phyloP scores from a whole-genome alignment of 305 asterid genomes.

The Fraxinus baroniana region DNA sequence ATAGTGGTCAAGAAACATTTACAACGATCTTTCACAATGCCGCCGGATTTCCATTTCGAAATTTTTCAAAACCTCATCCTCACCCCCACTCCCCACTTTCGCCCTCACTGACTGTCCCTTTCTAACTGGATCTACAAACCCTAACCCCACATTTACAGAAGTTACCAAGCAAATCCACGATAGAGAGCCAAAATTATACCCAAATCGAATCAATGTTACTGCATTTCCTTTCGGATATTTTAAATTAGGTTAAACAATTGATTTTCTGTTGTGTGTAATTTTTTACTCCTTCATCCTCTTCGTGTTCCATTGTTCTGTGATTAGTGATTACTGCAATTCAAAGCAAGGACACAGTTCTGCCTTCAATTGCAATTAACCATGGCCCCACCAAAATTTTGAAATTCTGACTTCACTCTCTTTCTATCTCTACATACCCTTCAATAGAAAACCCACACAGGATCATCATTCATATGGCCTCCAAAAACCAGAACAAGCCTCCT shows the following conservation, averaged over 20 bases:
- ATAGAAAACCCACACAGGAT: conserved; percentile 10
- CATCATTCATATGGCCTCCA: conserved; percentile 46
- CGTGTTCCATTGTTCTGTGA: conserved; percentile 22
- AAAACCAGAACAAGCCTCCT: conserved; percentile 53
- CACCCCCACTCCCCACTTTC: not conserved
- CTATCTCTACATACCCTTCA: conserved; percentile 11
- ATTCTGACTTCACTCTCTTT: conserved; percentile 8
- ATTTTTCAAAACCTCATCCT: conserved; percentile 12
- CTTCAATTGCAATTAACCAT: conserved; percentile 45
- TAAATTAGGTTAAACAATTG: not conserved
- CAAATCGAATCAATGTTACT: not conserved
- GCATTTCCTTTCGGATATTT: not conserved
- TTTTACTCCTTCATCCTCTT: conserved; percentile 13
- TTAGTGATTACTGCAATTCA: conserved; percentile 38
- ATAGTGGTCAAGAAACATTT: conserved; percentile 26
- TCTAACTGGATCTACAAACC: conserved; percentile 32
- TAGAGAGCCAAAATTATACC: not conserved
- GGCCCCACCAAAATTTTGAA: conserved; percentile 40
- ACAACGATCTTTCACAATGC: conserved; percentile 35
- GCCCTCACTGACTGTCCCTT: conserved; percentile 18
- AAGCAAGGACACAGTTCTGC: conserved; percentile 34
- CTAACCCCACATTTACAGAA: conserved; percentile 23
- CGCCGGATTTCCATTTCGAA: conserved; percentile 36
- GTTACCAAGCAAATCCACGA: conserved; percentile 12
- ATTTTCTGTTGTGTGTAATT: conserved; percentile 17